Conservation (phyloP, 2,329 filamentous ascomycete genomes). For the Fusarium sp. region DNA sequence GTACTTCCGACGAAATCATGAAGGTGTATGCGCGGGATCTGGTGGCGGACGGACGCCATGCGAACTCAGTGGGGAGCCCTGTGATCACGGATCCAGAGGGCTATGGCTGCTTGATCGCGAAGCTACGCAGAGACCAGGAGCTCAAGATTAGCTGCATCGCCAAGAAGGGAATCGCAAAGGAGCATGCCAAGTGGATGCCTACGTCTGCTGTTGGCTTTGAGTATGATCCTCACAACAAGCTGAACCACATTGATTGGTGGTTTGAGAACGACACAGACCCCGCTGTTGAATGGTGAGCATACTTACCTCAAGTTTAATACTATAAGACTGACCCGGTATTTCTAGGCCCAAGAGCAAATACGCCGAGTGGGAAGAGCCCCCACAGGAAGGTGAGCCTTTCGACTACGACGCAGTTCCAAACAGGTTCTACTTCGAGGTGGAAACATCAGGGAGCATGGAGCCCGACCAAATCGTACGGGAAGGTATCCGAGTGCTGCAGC, state of each 20-base stretch:
- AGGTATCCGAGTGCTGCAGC: constrained; percentile 89
- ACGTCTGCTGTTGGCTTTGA: constrained; percentile 95
- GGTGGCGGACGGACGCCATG: constrained; percentile 77
- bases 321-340: constrained; percentile 10
- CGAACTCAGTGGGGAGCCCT: constrained; percentile 85
- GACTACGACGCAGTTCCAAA: constrained; percentile 89
- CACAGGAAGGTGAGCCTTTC: constrained; percentile 87
- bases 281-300: constrained; percentile 84
- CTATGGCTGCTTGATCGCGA: constrained; percentile 88
- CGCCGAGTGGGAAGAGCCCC: constrained; percentile 83
- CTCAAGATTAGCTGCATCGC: constrained; percentile 92
- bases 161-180: constrained; percentile 98
- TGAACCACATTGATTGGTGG: constrained; percentile 94
- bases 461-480: constrained; percentile 91
- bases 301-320: background rate
- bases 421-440: constrained; percentile 94
- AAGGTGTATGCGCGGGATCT: constrained; percentile 94
- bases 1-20: constrained; percentile 89
- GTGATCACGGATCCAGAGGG: constrained; percentile 88
- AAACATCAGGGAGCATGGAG: constrained; percentile 88
- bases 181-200: constrained; percentile 98
- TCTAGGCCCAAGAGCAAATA: constrained; percentile 85
- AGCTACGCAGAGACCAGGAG: constrained; percentile 91
- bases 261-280: constrained; percentile 84
- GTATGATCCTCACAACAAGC: constrained; percentile 97